Evolutionary conservation across 495 filamentous ascomycete species (phyloP).

Genomic region (Tetracladium marchalianum): DNA sequence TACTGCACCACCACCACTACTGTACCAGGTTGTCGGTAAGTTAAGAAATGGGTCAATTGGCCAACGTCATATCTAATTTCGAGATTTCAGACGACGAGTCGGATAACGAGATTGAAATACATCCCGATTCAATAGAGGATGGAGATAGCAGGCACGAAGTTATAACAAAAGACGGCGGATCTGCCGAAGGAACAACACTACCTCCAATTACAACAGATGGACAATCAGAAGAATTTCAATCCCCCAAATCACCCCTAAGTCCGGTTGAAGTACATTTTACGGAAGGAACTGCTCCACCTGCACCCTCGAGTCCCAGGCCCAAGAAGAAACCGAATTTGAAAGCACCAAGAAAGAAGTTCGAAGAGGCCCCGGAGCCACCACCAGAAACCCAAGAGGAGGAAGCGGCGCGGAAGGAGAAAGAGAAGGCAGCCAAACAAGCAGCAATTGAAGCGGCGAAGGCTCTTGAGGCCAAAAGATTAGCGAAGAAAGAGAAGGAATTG

Average conservation of each 20-base stretch:
- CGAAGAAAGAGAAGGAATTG: neutral
- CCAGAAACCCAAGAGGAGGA: conserved; percentile 11
- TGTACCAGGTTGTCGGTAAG: neutral
- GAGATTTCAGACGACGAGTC: neutral
- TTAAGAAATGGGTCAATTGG: neutral
- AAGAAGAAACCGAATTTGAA: conserved; percentile 13
- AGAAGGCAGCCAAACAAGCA: neutral
- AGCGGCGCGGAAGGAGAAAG: neutral
- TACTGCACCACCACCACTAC: neutral
- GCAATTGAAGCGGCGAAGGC: conserved; percentile 7
- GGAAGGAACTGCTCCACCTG: conserved; percentile 4
- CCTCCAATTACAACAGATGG: neutral
- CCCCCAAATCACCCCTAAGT: neutral
- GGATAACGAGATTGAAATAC: no score
- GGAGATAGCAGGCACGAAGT: neutral
- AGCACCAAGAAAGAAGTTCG: neutral
- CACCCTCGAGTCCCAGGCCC: conserved; percentile 2
- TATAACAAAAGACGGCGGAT: neutral
- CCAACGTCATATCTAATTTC: no score
- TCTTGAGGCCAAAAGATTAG: conserved; percentile 6
- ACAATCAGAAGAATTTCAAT: neutral
- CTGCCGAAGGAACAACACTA: neutral
- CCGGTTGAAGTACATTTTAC: conserved; percentile 6
- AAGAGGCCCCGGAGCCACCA: conserved; percentile 3
- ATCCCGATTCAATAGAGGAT: neutral